Conservation (phyloP, 495 filamentous ascomycete genomes). For the Massariosphaeria phaeospora region DNA sequence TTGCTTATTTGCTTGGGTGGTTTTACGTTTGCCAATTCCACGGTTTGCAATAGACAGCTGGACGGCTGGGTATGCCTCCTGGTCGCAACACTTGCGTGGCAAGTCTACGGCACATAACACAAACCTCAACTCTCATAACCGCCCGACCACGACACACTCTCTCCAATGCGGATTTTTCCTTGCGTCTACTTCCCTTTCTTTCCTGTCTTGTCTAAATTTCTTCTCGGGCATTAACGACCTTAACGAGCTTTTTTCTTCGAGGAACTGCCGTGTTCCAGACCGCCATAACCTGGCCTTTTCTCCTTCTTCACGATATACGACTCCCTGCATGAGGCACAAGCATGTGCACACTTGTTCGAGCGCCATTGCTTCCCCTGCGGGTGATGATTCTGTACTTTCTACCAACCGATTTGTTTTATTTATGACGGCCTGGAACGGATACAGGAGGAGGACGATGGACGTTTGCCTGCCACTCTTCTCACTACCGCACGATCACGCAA, state of each 20-base stretch:
- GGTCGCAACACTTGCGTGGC: no score
- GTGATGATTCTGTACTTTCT: constrained; percentile 36
- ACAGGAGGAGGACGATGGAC: constrained; percentile 1
- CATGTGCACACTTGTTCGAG: constrained; percentile 22
- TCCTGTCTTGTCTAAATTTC: constrained; percentile 27
- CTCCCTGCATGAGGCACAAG: constrained; percentile 30
- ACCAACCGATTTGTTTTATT: constrained; percentile 24
- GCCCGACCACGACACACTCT: constrained; percentile 1
- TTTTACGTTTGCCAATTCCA: constrained; percentile 9
- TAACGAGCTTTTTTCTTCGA: constrained; percentile 26
- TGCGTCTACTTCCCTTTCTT: constrained; percentile 27
- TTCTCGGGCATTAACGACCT: constrained; percentile 28
- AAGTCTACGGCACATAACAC: no score
- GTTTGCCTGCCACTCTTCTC: constrained; percentile 20
- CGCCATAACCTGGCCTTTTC: constrained; percentile 17
- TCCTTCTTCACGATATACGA: constrained; percentile 31
- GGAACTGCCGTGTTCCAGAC: constrained; percentile 6
- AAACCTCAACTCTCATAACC: no score
- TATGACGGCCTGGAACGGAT: constrained; percentile 25
- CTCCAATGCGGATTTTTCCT: constrained; percentile 21
- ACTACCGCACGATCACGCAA: background rate
- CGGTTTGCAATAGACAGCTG: constrained; percentile 31
- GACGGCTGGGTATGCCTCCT: constrained; percentile 25
- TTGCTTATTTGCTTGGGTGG: constrained; percentile 21
- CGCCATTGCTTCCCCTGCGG: constrained; percentile 25